phyloP scores from a whole-genome alignment of 305 asterid genomes.

The Fraxinus xanthoxyloides region DNA sequence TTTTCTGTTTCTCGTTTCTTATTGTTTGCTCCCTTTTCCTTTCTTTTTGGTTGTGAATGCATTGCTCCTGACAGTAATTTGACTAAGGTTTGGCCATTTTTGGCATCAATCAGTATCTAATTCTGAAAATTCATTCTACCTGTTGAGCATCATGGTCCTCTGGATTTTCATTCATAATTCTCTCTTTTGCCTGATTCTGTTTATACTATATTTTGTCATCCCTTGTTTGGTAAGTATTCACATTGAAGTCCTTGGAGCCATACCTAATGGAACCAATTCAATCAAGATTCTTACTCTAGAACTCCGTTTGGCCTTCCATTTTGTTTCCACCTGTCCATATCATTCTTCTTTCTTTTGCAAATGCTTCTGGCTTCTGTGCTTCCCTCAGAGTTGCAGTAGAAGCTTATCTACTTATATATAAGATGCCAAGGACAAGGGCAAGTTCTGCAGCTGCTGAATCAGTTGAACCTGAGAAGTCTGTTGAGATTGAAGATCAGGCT shows the following conservation, averaged over 20 bases:
- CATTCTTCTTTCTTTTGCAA: slow-evolving; percentile 83
- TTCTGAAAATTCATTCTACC: slow-evolving; percentile 51
- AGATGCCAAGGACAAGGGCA: slow-evolving; percentile 86
- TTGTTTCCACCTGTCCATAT: slow-evolving; percentile 70
- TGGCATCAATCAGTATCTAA: slow-evolving; percentile 51
- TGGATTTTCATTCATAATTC: slow-evolving; percentile 41
- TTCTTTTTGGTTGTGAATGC: slow-evolving; percentile 50
- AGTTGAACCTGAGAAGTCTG: slow-evolving; percentile 55
- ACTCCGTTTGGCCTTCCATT: slow-evolving; percentile 78
- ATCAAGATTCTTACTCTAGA: slow-evolving; percentile 55
- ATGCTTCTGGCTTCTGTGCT: slow-evolving; percentile 72
- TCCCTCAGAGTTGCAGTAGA: slow-evolving; percentile 71
- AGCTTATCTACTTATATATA: slow-evolving; percentile 52
- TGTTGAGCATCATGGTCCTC: slow-evolving; percentile 62
- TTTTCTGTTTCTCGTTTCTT: slow-evolving; percentile 47
- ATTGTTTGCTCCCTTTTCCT: slow-evolving; percentile 44
- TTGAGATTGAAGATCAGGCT: slow-evolving; percentile 72
- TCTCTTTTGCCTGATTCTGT: slow-evolving; percentile 67
- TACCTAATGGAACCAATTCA: slow-evolving; percentile 71
- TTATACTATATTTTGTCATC: slow-evolving; percentile 50
- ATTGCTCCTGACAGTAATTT: slow-evolving; percentile 48
- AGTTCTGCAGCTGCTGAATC: slow-evolving; percentile 51
- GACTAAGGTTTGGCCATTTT: slow-evolving; percentile 42
- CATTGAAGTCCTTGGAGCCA: slow-evolving; percentile 69
- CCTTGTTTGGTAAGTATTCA: slow-evolving; percentile 42